Evolutionary conservation across 2,329 filamentous ascomycete genomes (phyloP).

Genomic region (Penicillium decumbens): DNA sequence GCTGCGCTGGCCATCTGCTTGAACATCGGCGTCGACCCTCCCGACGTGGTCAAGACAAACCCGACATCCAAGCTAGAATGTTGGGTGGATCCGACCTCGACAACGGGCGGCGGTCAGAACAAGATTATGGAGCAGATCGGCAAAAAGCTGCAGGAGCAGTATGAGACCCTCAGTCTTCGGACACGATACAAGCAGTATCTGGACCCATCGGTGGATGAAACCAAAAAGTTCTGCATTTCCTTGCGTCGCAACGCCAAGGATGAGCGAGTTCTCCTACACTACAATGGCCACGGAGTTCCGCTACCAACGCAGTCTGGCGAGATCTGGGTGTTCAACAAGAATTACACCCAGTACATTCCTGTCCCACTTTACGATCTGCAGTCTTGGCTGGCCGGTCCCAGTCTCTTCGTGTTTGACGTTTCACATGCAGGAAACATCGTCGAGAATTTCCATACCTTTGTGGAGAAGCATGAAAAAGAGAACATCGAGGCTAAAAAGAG

Average conservation of each 20-base stretch:
- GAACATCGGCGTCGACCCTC: constrained; percentile 95
- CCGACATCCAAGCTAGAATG: constrained; percentile 92
- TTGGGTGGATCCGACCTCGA: constrained; percentile 87
- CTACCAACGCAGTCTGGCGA: constrained; percentile 93
- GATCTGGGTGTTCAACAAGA: constrained; percentile 99
- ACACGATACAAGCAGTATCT: constrained; percentile 97
- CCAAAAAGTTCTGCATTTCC: constrained; percentile 91
- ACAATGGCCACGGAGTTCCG: constrained; percentile 96
- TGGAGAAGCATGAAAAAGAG: constrained; percentile 90
- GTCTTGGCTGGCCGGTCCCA: constrained; percentile 90
- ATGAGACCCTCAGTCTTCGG: constrained; percentile 88
- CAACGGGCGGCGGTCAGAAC: constrained; percentile 65
- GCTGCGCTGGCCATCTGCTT: constrained; percentile 90
- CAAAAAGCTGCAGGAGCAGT: constrained; percentile 91
- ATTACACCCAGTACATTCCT: constrained; percentile 97
- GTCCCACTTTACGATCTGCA: constrained; percentile 93
- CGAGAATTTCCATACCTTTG: constrained; percentile 87
- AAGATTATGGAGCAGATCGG: constrained; percentile 93
- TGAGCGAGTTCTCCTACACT: constrained; percentile 93
- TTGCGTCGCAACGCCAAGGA: constrained; percentile 89
- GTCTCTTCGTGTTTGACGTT: constrained; percentile 96
- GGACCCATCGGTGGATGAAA: constrained; percentile 94
- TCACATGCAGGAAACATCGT: constrained; percentile 95
- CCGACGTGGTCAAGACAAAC: constrained; percentile 91
- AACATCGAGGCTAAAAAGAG: constrained; percentile 70